Evolutionary conservation across 106 monocot genomes (phyloP), one percentile per base, ranked within the genome.

Genomic region (Dioscorea alata): DNA sequence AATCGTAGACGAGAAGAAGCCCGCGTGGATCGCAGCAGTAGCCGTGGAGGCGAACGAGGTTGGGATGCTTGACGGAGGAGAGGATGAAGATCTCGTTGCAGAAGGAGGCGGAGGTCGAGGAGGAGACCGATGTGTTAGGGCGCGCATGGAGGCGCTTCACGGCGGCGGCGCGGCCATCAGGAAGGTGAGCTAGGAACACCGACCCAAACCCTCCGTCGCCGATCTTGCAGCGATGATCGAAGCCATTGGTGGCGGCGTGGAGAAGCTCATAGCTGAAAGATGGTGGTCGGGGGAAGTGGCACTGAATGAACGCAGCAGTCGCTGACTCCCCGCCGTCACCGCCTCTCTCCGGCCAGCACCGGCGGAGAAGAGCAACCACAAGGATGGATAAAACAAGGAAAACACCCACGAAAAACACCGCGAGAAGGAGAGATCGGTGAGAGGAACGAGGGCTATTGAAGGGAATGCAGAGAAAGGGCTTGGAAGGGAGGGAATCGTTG

Each of bases 41-140:
- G 60, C 85, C 90, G 53, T 90, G 85, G 54, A 94, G 80, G 23
- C 85, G 76, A 57, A 94, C 87, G 53, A 94, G 90, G 60, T 90
- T 87, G 17, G 87, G 94, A 60, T 90, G 90, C 24, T 80, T 65
- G 31, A 94, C 74, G 22, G 85, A 74, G 13, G 94, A 94, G 23
- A 94, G 90, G 66, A 94, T 85, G 53, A 90, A 48, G 58, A 94
- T 82, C 78, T 94, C 94, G 48, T 87, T 94, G 75, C 84, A 87
- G 84, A 94, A 94, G 33, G 87, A 74, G 48, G 79, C 69, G 12
- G 80, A 78, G 54, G 54, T 19, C 18, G 15, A 4, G 54, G 54
- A 54, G 5, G 18, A 18, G 2, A 19, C 15, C 9, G 54, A 15
- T 3, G 4, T 2, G 18, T 16, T 16, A 19, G 54, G 90, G 20